Conservation (phyloP, 192 early-diverging fungal genomes). For the Coemansia furcata region DNA sequence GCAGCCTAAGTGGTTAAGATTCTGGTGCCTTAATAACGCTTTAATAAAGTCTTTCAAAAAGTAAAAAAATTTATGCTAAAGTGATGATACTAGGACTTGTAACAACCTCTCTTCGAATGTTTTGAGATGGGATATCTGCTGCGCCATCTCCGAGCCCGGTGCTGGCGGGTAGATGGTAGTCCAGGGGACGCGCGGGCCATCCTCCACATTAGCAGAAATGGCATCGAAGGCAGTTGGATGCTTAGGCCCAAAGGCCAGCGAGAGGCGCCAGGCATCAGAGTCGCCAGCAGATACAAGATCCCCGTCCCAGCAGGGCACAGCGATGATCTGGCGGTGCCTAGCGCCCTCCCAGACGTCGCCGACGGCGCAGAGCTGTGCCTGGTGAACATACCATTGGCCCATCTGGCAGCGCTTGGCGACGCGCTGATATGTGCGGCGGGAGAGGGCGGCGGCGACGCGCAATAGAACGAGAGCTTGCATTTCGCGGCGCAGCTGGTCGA, state of each 20-base stretch:
- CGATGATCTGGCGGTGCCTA: constrained; percentile 43
- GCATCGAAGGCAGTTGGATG: constrained; percentile 34
- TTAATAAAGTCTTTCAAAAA: not conserved
- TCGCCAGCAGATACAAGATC: not conserved
- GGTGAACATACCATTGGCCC: constrained; percentile 51
- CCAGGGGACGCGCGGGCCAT: constrained; percentile 26
- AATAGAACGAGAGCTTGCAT: constrained; percentile 42
- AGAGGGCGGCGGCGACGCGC: constrained; percentile 38
- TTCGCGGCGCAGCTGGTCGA: constrained; percentile 46
- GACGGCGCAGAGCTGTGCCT: constrained; percentile 50
- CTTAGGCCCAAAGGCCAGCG: constrained; percentile 45
- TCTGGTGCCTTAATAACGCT: not conserved
- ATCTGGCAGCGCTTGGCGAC: constrained; percentile 25
- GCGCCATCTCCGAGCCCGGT: not conserved
- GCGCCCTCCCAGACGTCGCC: constrained; percentile 47
- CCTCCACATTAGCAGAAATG: not conserved
- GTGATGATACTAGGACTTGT: constrained; percentile 14
- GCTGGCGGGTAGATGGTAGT: constrained; percentile 32
- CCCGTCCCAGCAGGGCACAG: constrained; percentile 32
- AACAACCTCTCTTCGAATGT: constrained; percentile 36
- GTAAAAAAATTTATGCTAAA: constrained; percentile 4
- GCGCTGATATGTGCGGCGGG: constrained; percentile 14
- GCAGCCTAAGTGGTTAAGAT: not conserved
- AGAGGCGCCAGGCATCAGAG: constrained; percentile 19
- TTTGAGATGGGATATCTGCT: constrained; percentile 4